Conservation (phyloP, 83 land plant species). For the Picea abies region DNA sequence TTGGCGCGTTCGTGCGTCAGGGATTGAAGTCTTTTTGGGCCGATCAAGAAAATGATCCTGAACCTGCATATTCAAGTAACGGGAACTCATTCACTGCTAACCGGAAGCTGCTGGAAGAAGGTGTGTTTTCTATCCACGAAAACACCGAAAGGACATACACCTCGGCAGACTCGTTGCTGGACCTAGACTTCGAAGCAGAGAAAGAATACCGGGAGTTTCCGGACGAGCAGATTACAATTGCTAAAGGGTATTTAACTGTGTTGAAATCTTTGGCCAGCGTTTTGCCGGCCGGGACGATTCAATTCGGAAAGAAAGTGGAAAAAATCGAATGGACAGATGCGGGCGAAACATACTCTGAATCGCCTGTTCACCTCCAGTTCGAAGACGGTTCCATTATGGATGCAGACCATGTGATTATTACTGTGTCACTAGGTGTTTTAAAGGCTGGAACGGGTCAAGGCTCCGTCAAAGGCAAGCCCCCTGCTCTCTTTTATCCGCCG, state of each 20-base stretch:
- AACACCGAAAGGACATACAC: slow-evolving; percentile 69
- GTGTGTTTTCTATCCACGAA: slow-evolving; percentile 73
- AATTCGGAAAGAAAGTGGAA: slow-evolving; percentile 55
- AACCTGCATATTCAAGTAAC: background rate
- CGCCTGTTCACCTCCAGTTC: slow-evolving; percentile 66
- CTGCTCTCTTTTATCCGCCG: slow-evolving; percentile 51
- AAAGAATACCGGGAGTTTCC: slow-evolving; percentile 76
- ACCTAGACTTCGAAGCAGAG: slow-evolving; percentile 60
- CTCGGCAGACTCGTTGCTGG: slow-evolving; percentile 60
- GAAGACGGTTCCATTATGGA: slow-evolving; percentile 46
- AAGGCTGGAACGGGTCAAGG: slow-evolving; percentile 45
- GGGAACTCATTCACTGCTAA: background rate
- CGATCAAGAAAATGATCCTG: background rate
- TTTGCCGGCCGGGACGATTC: slow-evolving; percentile 61
- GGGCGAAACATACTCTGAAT: background rate
- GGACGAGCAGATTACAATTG: slow-evolving; percentile 81
- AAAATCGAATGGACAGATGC: slow-evolving; percentile 53
- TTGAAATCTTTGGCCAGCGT: slow-evolving; percentile 58
- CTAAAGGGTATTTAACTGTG: slow-evolving; percentile 70
- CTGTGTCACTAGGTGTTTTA: slow-evolving; percentile 84
- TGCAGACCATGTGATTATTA: slow-evolving; percentile 91
- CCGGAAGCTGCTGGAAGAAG: slow-evolving; percentile 49
- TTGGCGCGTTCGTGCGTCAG: slow-evolving; percentile 38
- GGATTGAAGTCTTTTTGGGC: slow-evolving; percentile 24
- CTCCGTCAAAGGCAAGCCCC: slow-evolving; percentile 4